Percentiles rank a stretch among this genome's conserved stretches.
Evolutionary conservation across 208 protist species (phyloP).

Genomic region (Trypanosoma lewisi): DNA sequence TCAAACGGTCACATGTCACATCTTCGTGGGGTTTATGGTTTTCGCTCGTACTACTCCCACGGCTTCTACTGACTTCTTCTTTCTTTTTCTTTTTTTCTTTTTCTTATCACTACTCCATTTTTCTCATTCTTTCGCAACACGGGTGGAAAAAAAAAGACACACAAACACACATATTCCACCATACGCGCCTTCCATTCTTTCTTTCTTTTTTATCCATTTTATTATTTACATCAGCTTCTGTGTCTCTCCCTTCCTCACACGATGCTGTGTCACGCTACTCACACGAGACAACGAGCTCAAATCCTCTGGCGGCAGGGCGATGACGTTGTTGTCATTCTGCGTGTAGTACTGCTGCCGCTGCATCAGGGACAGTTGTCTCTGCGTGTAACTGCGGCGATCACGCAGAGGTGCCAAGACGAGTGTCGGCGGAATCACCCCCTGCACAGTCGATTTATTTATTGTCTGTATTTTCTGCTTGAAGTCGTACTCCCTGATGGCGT

Average conservation of each 20-base stretch:
- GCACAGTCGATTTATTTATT: constrained; percentile 37
- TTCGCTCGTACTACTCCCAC: not conserved
- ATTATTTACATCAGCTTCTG: constrained; percentile 14
- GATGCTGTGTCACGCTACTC: not conserved
- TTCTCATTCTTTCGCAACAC: constrained; percentile 4
- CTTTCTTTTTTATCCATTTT: not conserved
- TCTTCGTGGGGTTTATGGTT: too few relatives aligned
- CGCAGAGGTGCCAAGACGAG: constrained; percentile 43
- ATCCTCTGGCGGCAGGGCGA: constrained; percentile 24
- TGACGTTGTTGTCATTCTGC: constrained; percentile 80
- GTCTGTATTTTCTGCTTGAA: not conserved
- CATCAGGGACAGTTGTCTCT: constrained; percentile 53
- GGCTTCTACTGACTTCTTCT: not conserved
- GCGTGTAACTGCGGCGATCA: constrained; percentile 50
- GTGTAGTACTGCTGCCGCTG: constrained; percentile 87
- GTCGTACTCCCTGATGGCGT: constrained; percentile 11
- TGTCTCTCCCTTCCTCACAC: not conserved
- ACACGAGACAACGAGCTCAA: not conserved
- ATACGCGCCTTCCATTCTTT: too few relatives aligned
- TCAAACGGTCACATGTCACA: not conserved
- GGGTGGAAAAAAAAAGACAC: too few relatives aligned
- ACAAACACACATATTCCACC: too few relatives aligned
- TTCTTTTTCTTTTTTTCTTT: constrained; percentile 1
- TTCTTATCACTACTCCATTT: not conserved
- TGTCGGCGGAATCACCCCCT: constrained; percentile 51